These are phyloP conservation scores for Exophiala aquamarina DNA, from an alignment of 2,329 filamentous ascomycete species.

Conservation along the genomic window DNA sequence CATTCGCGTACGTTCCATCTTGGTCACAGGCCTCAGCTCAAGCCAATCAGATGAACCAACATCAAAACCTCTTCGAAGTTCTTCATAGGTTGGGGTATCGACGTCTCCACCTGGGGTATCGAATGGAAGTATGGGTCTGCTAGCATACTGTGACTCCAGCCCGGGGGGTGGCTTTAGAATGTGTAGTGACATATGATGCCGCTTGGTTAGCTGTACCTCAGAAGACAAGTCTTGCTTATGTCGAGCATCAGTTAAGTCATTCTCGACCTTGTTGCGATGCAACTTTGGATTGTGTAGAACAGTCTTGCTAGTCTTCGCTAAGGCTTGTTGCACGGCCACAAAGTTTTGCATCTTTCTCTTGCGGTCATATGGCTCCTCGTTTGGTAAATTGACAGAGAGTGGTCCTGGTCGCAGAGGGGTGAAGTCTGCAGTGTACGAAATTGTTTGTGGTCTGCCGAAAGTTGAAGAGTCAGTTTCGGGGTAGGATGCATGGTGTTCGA, in stretches of 20 bases:
- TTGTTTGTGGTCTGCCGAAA: too few species aligned
- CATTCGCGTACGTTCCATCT: conserved; percentile 18
- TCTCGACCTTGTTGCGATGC: conserved; percentile 11
- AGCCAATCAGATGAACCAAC: conserved; percentile 20
- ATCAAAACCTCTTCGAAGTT: conserved; percentile 14
- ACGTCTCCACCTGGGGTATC: too few species aligned
- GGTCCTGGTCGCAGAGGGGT: too few species aligned
- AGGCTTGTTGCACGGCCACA: conserved; percentile 24
- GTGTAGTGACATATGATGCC: conserved; percentile 1
- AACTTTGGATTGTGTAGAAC: conserved; percentile 26
- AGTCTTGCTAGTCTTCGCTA: conserved; percentile 27
- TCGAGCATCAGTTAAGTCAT: too few species aligned
- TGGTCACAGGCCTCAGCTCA: conserved; percentile 19
- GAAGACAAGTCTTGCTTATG: too few species aligned
- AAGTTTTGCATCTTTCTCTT: conserved; percentile 27
- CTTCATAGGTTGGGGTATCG: too few species aligned
- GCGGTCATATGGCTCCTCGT: conserved; percentile 26
- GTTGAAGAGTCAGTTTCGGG: too few species aligned
- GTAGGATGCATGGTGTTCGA: too few species aligned
- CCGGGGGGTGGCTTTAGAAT: conserved; percentile 14
- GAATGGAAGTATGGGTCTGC: too few species aligned
- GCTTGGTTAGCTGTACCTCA: too few species aligned
- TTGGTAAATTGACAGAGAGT: too few species aligned
- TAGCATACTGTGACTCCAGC: conserved; percentile 2
- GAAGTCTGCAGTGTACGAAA: too few species aligned